Evolutionary conservation across 768 basidiomycete species (phyloP).

Genomic region (Pilatotrama ljubarskyi): DNA sequence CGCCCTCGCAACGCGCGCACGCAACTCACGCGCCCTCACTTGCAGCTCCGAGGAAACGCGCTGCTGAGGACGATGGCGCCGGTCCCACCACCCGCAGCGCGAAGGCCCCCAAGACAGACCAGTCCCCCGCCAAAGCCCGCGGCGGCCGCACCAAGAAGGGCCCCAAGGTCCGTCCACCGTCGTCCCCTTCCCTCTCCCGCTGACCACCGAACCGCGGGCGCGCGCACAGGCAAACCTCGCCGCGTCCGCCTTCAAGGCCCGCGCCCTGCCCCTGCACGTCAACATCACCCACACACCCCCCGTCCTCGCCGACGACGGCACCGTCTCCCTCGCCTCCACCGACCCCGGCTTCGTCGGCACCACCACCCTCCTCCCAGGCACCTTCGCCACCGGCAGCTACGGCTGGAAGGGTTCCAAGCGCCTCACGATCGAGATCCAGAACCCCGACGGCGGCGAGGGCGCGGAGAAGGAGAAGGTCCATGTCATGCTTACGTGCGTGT

Average conservation of each 20-base stretch:
- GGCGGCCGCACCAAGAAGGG: conserved; percentile 43
- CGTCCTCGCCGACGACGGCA: conserved; percentile 35
- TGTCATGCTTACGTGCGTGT: conserved; percentile 69
- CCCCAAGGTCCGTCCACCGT: conserved; percentile 44
- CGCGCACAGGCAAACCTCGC: conserved; percentile 44
- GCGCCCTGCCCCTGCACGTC: conserved; percentile 68
- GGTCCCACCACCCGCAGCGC: conserved; percentile 38
- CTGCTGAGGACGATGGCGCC: conserved; percentile 26
- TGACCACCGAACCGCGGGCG: not conserved
- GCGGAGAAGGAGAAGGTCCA: conserved; percentile 62
- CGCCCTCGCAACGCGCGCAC: not conserved
- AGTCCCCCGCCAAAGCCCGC: conserved; percentile 32
- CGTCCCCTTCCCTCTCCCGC: not conserved
- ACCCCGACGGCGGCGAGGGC: conserved; percentile 44
- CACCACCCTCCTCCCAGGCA: conserved; percentile 54
- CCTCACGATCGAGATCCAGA: conserved; percentile 62
- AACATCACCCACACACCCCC: conserved; percentile 68
- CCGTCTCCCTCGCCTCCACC: conserved; percentile 34
- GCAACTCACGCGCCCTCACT: not conserved
- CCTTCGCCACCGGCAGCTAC: conserved; percentile 75
- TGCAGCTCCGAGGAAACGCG: conserved; percentile 27
- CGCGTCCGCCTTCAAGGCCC: conserved; percentile 56
- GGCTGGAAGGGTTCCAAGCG: conserved; percentile 83
- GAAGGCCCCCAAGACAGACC: conserved; percentile 42
- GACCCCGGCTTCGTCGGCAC: conserved; percentile 66